Percentiles rank a stretch among this genome's conserved stretches.
Conservation (phyloP, 257 asterid genomes). For the Solanum bulbocastanum region DNA sequence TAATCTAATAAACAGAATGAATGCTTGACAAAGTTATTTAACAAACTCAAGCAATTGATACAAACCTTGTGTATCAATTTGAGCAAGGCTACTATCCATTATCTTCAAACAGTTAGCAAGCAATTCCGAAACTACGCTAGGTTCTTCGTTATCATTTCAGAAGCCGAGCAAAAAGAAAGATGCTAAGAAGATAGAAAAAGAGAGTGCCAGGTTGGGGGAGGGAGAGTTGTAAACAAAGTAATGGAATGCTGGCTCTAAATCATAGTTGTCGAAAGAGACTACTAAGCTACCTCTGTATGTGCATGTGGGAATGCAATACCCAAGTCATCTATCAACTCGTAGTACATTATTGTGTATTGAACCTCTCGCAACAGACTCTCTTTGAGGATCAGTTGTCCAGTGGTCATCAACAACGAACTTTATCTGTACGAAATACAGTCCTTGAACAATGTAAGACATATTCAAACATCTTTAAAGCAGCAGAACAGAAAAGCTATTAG, state of each 20-base stretch:
- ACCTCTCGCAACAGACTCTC: constrained; percentile 42
- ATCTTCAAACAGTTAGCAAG: too few species aligned
- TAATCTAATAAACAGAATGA: too few species aligned
- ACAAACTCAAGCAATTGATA: too few species aligned
- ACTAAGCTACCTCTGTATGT: neutral
- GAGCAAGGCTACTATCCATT: too few species aligned
- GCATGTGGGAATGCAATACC: neutral
- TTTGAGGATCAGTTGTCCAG: constrained; percentile 66
- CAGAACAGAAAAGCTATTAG: neutral
- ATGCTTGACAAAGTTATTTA: too few species aligned
- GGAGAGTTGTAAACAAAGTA: neutral
- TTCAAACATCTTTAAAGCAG: neutral
- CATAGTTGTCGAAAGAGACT: neutral
- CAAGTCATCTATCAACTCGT: constrained; percentile 51
- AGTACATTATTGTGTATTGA: constrained; percentile 69
- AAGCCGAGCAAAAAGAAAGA: neutral
- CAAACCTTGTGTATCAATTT: too few species aligned
- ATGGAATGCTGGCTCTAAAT: neutral
- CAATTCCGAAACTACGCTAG: neutral
- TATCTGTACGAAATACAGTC: constrained; percentile 38
- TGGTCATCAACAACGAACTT: constrained; percentile 69
- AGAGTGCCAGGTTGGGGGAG: neutral
- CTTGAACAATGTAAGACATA: neutral
- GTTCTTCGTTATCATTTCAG: neutral
- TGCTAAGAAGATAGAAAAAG: neutral